phyloP scores from a whole-genome alignment of 805 yeast genomes.

The Zygotorulaspora danielsina region DNA sequence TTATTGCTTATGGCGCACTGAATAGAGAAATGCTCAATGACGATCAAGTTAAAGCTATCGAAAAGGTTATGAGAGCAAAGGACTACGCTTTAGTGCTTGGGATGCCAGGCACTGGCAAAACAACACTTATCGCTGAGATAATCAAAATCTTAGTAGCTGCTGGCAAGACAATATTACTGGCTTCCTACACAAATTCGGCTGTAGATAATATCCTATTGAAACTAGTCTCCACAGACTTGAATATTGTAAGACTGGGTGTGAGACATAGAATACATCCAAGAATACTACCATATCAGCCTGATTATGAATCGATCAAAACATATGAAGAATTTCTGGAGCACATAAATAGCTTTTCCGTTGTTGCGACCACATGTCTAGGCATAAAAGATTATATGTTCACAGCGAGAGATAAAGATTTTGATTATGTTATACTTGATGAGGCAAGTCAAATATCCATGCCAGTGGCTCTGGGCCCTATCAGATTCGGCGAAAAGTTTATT shows the following conservation, averaged over 20 bases:
- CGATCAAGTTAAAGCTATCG: conserved; percentile 70
- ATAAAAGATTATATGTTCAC: conserved; percentile 38
- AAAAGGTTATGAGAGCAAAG: conserved; percentile 55
- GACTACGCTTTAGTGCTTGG: conserved; percentile 85
- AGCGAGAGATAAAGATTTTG: conserved; percentile 51
- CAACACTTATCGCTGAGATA: conserved; percentile 79
- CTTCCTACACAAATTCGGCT: conserved; percentile 93
- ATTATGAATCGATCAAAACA: conserved; percentile 37
- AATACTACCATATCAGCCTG: conserved; percentile 50
- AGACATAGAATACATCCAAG: conserved; percentile 56
- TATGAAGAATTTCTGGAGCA: conserved; percentile 45
- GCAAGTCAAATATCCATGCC: conserved; percentile 96
- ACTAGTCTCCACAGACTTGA: conserved; percentile 44
- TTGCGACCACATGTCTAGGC: conserved; percentile 87
- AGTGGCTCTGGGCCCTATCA: conserved; percentile 79
- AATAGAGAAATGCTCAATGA: conserved; percentile 44
- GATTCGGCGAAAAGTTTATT: conserved; percentile 72
- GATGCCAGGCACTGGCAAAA: conserved; percentile 98
- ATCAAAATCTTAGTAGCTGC: conserved; percentile 53
- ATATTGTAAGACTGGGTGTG: conserved; percentile 66
- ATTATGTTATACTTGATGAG: conserved; percentile 92
- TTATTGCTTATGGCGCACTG: conserved; percentile 22
- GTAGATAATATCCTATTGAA: conserved; percentile 88
- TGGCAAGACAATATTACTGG: conserved; percentile 65
- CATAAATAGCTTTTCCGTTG: conserved; percentile 59